A percentile compares a stretch with the other conserved stretches of the same genome.
Conservation (phyloP, 2,329 filamentous ascomycete genomes). For the Saccharata proteae region DNA sequence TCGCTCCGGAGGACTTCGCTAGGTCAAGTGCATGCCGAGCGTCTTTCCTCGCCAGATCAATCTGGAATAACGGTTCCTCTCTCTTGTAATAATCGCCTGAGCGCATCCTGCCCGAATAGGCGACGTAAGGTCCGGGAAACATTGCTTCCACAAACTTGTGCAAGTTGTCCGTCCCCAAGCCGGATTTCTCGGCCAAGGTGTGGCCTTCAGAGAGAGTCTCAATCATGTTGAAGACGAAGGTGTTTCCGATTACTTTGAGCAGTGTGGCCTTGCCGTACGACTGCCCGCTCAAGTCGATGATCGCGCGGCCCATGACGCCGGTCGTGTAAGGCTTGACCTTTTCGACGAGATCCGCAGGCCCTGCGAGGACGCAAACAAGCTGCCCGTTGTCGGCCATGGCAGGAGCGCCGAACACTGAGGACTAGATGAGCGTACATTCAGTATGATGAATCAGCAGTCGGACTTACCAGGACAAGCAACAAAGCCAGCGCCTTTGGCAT, state of each 20-base stretch:
- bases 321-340: slow-evolving; percentile 58
- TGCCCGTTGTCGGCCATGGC: slow-evolving; percentile 58
- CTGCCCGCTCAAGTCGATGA: slow-evolving; percentile 60
- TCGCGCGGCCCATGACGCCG: slow-evolving; percentile 56
- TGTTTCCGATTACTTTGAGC: slow-evolving; percentile 77
- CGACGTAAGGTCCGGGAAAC: slow-evolving; percentile 63
- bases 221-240: slow-evolving; percentile 73
- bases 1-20: slow-evolving; percentile 49
- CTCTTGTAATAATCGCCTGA: slow-evolving; percentile 65
- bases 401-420: slow-evolving; percentile 55
- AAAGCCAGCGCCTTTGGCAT: slow-evolving; percentile 54
- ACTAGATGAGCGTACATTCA: slow-evolving; percentile 16
- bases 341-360: slow-evolving; percentile 46
- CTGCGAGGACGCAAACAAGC: slow-evolving; percentile 63
- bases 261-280: slow-evolving; percentile 56
- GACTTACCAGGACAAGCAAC: slow-evolving; percentile 51
- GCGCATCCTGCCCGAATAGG: slow-evolving; percentile 64
- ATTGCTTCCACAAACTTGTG: slow-evolving; percentile 60
- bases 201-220: slow-evolving; percentile 69
- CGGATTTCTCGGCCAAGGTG: slow-evolving; percentile 67
- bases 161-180: slow-evolving; percentile 57
- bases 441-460: slow-evolving; percentile 8
- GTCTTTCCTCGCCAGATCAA: slow-evolving; percentile 76
- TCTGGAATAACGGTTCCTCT: slow-evolving; percentile 69
- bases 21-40: slow-evolving; percentile 59